These are phyloP conservation scores for Rhipidocladum racemiflorum DNA, from an alignment of 176 grass and related monocot species.

Conservation along the genomic window DNA sequence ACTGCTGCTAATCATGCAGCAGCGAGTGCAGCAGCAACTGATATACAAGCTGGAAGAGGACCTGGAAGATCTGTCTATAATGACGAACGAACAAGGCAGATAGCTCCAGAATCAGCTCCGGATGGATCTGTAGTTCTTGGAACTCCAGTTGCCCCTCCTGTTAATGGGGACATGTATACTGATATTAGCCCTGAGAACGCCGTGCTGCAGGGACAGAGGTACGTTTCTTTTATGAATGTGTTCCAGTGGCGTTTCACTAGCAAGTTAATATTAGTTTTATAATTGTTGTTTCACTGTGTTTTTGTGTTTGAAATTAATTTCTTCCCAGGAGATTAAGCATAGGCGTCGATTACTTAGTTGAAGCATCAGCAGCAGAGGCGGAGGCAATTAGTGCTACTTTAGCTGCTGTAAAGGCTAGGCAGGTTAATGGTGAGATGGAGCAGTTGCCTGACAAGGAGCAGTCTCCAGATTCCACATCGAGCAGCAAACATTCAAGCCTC, in stretches of 20 bases:
- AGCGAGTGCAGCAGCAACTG: constrained; percentile 68
- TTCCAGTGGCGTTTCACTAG: background rate
- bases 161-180: constrained; percentile 93
- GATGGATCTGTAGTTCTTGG: constrained; percentile 91
- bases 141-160: constrained; percentile 92
- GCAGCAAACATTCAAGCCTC: constrained; percentile 69
- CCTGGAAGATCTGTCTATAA: constrained; percentile 55
- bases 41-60: constrained; percentile 52
- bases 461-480: constrained; percentile 67
- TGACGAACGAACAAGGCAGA: constrained; percentile 67
- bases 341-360: constrained; percentile 87
- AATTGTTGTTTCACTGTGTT: background rate
- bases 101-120: constrained; percentile 46
- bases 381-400: constrained; percentile 89
- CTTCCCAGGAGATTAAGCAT: constrained; percentile 72
- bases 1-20: constrained; percentile 82
- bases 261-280: constrained; percentile 7
- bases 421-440: constrained; percentile 79
- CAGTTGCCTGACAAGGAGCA: constrained; percentile 54
- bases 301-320: constrained; percentile 27
- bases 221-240: constrained; percentile 19
- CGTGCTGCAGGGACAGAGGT: constrained; percentile 84
- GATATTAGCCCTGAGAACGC: constrained; percentile 98
- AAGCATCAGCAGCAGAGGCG: constrained; percentile 90
- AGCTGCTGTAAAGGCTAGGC: constrained; percentile 88